These are phyloP conservation scores for Leishmania aethiopica DNA, from an alignment of 208 protist genomes.

Conservation along the genomic window DNA sequence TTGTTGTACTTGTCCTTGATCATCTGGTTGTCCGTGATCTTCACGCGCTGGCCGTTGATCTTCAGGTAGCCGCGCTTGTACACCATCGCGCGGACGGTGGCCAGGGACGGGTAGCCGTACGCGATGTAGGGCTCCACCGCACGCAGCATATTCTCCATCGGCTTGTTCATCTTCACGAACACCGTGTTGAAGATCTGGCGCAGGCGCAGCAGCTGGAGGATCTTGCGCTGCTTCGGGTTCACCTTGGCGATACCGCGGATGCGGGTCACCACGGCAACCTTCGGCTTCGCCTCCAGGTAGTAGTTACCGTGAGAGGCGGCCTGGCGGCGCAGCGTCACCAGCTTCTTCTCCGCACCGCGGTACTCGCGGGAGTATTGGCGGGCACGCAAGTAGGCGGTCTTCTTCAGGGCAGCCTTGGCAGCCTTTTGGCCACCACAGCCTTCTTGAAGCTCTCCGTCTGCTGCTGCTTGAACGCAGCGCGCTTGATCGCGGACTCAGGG, in stretches of 20 bases:
- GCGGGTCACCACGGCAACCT: constrained; percentile 99
- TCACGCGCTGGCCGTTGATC: constrained; percentile 97
- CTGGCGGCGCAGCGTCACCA: constrained; percentile 86
- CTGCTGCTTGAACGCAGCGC: constrained; percentile 91
- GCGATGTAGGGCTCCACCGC: constrained; percentile 99
- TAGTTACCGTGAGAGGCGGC: constrained; percentile 95
- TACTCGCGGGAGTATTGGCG: constrained; percentile 97
- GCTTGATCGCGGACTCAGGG: constrained; percentile 90
- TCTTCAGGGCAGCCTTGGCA: constrained; percentile 71
- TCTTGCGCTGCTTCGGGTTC: constrained; percentile 97
- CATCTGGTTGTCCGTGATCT: constrained; percentile 96
- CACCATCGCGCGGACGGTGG: constrained; percentile 97
- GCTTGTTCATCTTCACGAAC: constrained; percentile 99
- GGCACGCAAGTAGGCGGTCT: constrained; percentile 68
- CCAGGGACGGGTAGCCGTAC: constrained; percentile 98
- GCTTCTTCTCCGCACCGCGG: constrained; percentile 84
- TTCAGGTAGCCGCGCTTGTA: constrained; percentile 99
- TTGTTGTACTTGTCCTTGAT: constrained; percentile 96
- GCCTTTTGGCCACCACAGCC: constrained; percentile 74
- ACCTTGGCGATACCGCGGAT: constrained; percentile 99
- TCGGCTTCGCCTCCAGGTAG: constrained; percentile 98
- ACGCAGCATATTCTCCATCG: constrained; percentile 99
- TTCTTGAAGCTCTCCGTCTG: constrained; percentile 92
- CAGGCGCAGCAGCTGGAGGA: constrained; percentile 99
- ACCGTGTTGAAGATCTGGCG: constrained; percentile 99